Base-by-base conservation (phyloP, 805 yeast species). In the Metschnikowia kofuensis region DNA sequence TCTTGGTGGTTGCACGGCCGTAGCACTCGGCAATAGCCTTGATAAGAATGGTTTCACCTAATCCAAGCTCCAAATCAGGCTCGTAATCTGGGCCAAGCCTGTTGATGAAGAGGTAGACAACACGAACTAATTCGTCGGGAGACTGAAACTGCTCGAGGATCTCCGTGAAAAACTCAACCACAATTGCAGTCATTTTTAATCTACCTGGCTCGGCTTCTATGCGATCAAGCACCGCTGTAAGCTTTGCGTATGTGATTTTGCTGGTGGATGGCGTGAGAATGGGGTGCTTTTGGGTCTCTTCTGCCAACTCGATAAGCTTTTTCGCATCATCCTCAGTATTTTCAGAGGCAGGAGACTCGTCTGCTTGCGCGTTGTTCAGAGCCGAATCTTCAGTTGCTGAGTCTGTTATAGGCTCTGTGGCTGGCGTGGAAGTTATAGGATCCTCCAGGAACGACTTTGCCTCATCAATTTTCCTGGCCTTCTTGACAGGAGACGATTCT, bases 61-160 rank as follows among this genome's bases (percentile, higher is more conserved):
- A 75, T 0, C 99, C 99, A 27, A 94, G 73, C 62, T 94, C 99
- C 49, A 92, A 70, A 30, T 95, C 97, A 1, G 77, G 76, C 62
- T 89, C 96, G 62, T 94, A 94, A 64, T 94, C 99, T 0, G 99
- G 99, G 0, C 97, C 97, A 9, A 91, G 70, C 52, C 92, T 74
- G 64, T 92, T 92, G 63, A 92, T 90, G 68, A 87, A 87, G 14
- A 94, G 75, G 59, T 92, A 94, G 1, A 91, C 86, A 1, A 89
- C 83, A 47, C 80, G 82, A 7, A 88, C 76, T 45, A 94, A 68
- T 39, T 80, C 75, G n/a, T 67, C 70, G 6, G 68, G 65, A 2
- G 64, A 51, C 16, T 51, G 40, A 30, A 67, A 58, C 39, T 77
- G 72, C 28, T 75, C 64, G 46, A 94, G 70, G 0, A 89, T 83